Conservation (phyloP, 495 filamentous ascomycete genomes). For the Neurospora sp. region DNA sequence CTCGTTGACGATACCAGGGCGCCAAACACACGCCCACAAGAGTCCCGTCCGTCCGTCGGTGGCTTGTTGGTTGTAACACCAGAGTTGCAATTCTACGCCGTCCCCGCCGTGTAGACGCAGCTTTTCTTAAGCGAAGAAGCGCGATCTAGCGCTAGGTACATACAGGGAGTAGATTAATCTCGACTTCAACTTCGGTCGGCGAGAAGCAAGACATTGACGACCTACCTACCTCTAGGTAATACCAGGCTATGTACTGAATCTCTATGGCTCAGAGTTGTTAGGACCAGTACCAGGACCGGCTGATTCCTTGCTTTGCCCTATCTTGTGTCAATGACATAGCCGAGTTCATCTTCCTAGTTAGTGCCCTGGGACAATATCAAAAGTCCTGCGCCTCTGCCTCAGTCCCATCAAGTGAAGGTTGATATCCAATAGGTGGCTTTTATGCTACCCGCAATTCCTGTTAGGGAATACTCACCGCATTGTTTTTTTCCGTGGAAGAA, state of each 20-base stretch:
- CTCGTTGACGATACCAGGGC: too few relatives aligned
- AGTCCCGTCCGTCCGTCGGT: neutral
- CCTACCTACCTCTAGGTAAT: neutral
- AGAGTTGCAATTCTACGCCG: neutral
- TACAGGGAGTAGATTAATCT: neutral
- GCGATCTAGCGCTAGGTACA: neutral
- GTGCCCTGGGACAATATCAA: neutral
- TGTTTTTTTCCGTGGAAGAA: neutral
- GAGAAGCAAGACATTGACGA: neutral
- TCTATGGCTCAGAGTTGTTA: neutral
- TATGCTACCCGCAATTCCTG: neutral
- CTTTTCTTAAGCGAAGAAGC: neutral
- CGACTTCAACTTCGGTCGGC: neutral
- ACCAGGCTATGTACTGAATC: neutral
- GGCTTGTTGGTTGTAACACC: neutral
- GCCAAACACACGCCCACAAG: too few relatives aligned
- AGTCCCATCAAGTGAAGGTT: neutral
- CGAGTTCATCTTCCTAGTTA: neutral
- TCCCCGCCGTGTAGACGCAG: neutral
- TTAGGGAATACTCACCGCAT: neutral
- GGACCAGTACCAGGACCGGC: neutral
- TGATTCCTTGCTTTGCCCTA: neutral
- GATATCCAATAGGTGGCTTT: neutral
- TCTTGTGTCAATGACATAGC: neutral
- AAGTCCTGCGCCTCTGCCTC: neutral